A percentile compares a stretch with the other conserved stretches of the same genome.
Evolutionary conservation across 257 asterid genomes (phyloP).

Genomic region (Thymus quinquecostatus): DNA sequence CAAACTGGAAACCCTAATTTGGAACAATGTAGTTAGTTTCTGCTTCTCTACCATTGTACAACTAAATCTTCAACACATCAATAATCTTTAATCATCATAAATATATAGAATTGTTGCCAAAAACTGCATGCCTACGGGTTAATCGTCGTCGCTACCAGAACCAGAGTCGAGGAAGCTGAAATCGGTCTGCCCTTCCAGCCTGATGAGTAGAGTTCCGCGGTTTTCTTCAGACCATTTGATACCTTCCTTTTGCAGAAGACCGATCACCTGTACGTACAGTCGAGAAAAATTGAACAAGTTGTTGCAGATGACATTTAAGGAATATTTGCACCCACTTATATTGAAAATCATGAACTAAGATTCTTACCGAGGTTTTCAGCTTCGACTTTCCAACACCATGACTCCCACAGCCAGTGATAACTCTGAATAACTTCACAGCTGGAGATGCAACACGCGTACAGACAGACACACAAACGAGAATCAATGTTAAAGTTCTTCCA

Average conservation of each 20-base stretch:
- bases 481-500: slow-evolving; percentile 2
- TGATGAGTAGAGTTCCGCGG: slow-evolving; percentile 74
- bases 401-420: slow-evolving; percentile 92
- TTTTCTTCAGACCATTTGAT: slow-evolving; percentile 79
- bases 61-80: not conserved
- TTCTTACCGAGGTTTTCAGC: slow-evolving; percentile 77
- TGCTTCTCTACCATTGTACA: slow-evolving; percentile 28
- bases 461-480: not conserved
- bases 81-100: too few relatives aligned
- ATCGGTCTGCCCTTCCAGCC: slow-evolving; percentile 60
- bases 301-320: not conserved
- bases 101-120: slow-evolving; percentile 2
- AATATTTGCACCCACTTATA: too few relatives aligned
- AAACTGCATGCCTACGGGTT: slow-evolving; percentile 30
- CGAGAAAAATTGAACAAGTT: slow-evolving; percentile 7
- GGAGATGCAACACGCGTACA: slow-evolving; percentile 19
- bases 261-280: slow-evolving; percentile 54
- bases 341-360: too few relatives aligned
- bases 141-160: slow-evolving; percentile 63
- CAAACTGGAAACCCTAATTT: not conserved
- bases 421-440: slow-evolving; percentile 89
- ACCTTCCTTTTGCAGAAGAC: slow-evolving; percentile 70
- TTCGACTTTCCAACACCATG: slow-evolving; percentile 92
- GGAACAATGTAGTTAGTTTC: not conserved
- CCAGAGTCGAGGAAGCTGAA: slow-evolving; percentile 74